Percentiles rank a stretch among this genome's conserved stretches.
Evolutionary conservation across 306 rosid genomes (phyloP).

Genomic region (Lathyrus tuberosus): DNA sequence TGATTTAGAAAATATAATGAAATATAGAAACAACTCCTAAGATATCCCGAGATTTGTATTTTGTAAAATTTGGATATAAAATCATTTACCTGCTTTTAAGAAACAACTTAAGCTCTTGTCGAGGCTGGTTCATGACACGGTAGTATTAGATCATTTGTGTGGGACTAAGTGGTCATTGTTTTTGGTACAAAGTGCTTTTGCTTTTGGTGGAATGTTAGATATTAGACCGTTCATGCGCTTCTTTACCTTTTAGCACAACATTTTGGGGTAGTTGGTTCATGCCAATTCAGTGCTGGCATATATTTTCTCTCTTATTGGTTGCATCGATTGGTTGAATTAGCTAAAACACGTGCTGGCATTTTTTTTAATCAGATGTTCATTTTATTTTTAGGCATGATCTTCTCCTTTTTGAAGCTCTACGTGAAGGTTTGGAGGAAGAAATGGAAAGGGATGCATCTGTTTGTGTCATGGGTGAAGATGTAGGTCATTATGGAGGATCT

Average conservation of each 20-base stretch:
- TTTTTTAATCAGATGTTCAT: constrained; percentile 8
- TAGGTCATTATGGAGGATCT: constrained; percentile 95
- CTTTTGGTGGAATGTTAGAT: neutral
- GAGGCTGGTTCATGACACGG: neutral
- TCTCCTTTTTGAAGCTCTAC: constrained; percentile 87
- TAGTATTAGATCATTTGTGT: neutral
- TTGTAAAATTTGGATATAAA: constrained; percentile 11
- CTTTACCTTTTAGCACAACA: neutral
- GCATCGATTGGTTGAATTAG: no score
- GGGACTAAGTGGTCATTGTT: neutral
- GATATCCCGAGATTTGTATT: neutral
- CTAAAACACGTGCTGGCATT: no score
- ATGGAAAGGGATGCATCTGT: constrained; percentile 88
- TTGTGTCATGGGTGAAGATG: constrained; percentile 96
- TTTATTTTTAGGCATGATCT: constrained; percentile 73
- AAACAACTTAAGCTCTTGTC: constrained; percentile 14
- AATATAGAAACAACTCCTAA: neutral
- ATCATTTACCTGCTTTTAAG: neutral
- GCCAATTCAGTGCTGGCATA: no score
- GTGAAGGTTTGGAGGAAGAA: constrained; percentile 98
- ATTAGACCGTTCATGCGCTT: constrained; percentile 5
- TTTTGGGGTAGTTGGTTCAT: neutral
- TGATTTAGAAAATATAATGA: neutral
- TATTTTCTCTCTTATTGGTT: no score
- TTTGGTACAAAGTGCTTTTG: neutral